Base-by-base conservation (phyloP, 805 yeast genomes). In the Barnettozyma populi region DNA sequence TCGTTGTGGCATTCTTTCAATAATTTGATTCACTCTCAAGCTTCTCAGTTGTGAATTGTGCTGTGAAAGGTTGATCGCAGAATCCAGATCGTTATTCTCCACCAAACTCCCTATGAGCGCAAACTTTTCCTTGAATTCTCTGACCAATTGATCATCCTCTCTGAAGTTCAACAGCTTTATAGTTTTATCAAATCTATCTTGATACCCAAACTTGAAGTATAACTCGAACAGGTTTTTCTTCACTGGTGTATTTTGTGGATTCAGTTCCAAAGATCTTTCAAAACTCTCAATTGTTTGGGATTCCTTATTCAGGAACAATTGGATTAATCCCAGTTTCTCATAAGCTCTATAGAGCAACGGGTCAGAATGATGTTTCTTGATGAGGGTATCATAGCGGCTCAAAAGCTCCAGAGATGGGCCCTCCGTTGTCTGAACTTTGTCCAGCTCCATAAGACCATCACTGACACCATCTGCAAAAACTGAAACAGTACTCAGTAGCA, bases 311-410 rank as follows among this genome's bases (percentile, higher is more conserved):
- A 81, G 57, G 13, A 80, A 73, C 46, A 81, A 63, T 46, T 82
- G 83, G 3, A 84, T 75, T 39, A 83, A 60, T 0, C 88, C 90
- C 47, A 75, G 73, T 58, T 79, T 82, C 59, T 76, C 81, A 51
- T 74, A 72, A 1, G 82, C 62, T 52, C 74, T 76, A 0, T 80
- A 64, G 16, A 75, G 50, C 5, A 57, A 9, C 8, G 59, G 48
- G 14, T 44, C 57, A 4, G 41, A 45, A 2, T 50, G 44, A 3
- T 34, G 9, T 10, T 52, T 46, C 19, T 52, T 52, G 32, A 49
- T 36, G 14, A 61, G 36, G 2, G 45, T 20, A 32, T 59, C 63
- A 45, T 54, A 61, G 4, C 49, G 44, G 20, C 39, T 44, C 25
- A 60, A 39, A 2, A 61, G 39, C 11, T 53, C 54, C 13, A 48